Conservation (phyloP, 495 filamentous ascomycete genomes). For the Aspergillus steynii region DNA sequence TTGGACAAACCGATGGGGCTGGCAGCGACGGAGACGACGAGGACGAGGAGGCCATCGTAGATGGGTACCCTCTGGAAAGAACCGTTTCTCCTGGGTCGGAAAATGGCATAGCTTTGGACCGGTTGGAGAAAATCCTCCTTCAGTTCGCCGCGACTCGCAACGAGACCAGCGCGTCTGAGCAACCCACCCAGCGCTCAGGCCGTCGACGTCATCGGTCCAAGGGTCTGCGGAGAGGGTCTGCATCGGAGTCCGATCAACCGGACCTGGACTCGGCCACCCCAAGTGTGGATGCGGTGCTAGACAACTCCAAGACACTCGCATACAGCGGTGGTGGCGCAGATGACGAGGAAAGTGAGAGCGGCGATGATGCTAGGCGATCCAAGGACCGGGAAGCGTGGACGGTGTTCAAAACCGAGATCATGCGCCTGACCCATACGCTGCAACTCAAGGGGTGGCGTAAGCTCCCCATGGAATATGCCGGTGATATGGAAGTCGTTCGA, state of each 20-base stretch:
- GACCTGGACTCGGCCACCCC: conserved; percentile 73
- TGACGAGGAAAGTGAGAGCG: conserved; percentile 40
- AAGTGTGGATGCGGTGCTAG: conserved; percentile 73
- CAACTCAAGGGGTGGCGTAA: conserved; percentile 86
- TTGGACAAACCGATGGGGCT: conserved; percentile 21
- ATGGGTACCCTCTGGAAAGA: conserved; percentile 10
- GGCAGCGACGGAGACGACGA: conserved; percentile 30
- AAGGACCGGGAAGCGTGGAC: conserved; percentile 75
- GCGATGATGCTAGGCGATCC: conserved; percentile 37
- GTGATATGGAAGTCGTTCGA: conserved; percentile 75
- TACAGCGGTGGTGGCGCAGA: conserved; percentile 64
- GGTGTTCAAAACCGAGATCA: conserved; percentile 84
- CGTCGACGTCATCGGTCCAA: conserved; percentile 32
- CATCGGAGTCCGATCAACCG: conserved; percentile 80
- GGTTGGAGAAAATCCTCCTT: conserved; percentile 66
- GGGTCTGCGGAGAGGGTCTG: conserved; percentile 41
- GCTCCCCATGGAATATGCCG: conserved; percentile 69
- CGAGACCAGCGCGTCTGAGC: conserved; percentile 31
- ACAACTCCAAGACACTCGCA: conserved; percentile 84
- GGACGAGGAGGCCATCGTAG: conserved; percentile 23
- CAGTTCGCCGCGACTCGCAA: conserved; percentile 49
- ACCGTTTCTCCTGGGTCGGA: conserved; percentile 52
- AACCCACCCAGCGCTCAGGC: conserved; percentile 34
- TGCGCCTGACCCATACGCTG: conserved; percentile 86
- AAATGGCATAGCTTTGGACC: conserved; percentile 62